Evolutionary conservation across 495 filamentous ascomycete genomes (phyloP), one percentile per base, ranked within the genome.

Genomic region (Haplographium delicatum): DNA sequence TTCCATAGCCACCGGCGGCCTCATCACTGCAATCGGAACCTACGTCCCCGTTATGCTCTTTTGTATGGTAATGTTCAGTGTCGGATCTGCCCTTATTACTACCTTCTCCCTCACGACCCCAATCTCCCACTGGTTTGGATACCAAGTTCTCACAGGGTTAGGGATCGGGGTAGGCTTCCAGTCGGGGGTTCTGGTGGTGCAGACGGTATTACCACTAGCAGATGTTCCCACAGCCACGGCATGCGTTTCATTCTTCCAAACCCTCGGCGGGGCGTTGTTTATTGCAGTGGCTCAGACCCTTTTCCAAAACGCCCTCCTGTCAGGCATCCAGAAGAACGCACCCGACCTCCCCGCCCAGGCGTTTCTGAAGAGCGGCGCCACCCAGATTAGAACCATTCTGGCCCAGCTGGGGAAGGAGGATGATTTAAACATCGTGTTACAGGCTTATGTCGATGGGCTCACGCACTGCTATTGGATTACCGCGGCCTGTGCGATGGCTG

Each of bases 11-110:
- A 67, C 75, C 0, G 88, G 90, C 15, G 70, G 61, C 4, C 53
- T 75, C 4, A 78, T 89, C 42, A 81, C 82, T 2, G 52, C 66
- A 0, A 62, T 83, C 34, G 88, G 89, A 2, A 88, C 90, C 68
- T 91, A 91, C 67, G 77, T 81, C 0, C 89, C 88, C 0, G 86
- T 85, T 60, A 84, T 93, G 76, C 70, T 86, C 46, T 48, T 71
- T 19, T 76, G 80, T 0, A 69, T 82, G 5, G 66, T 83, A 30
- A 34, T 94, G 11, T 66, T 75, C 44, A 62, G 83, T 9, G 69
- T 91, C 57, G 89, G 86, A 20, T 79, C 74, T 1, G 90, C 87
- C 0, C 73, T 95, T 6, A 61, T 91, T 5, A 78, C 76, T 0
- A 91, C 82, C 0, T 82, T 84, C 18, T 56, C 73, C 10, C 67